Evolutionary conservation across 345 rosid species (phyloP).

Genomic region (Hirschfeldia incana): DNA sequence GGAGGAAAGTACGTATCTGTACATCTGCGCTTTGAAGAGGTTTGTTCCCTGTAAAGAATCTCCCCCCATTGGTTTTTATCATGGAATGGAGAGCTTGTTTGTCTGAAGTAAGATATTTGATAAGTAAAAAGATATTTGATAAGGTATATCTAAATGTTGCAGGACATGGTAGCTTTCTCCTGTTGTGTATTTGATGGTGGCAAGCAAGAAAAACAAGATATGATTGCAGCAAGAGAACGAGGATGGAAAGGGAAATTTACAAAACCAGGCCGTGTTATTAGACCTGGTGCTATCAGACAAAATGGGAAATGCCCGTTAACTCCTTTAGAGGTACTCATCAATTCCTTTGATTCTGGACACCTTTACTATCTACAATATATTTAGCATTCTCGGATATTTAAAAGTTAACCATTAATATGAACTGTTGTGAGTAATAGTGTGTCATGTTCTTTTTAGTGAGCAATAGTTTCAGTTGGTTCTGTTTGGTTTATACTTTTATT

Average conservation of each 20-base stretch:
- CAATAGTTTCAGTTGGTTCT: neutral
- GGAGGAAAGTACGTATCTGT: slow-evolving; percentile 93
- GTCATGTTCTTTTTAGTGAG: slow-evolving; percentile 10
- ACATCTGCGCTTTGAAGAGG: slow-evolving; percentile 99
- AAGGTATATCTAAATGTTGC: slow-evolving; percentile 22
- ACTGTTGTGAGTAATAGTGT: slow-evolving; percentile 6
- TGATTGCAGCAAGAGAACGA: slow-evolving; percentile 91
- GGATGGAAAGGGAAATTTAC: slow-evolving; percentile 99
- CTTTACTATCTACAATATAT: neutral
- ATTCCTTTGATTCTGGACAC: slow-evolving; percentile 15
- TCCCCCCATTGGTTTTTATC: slow-evolving; percentile 21
- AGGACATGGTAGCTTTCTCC: slow-evolving; percentile 99
- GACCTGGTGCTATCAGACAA: slow-evolving; percentile 94
- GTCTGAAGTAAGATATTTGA: neutral
- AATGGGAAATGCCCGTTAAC: slow-evolving; percentile 98
- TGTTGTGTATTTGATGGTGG: slow-evolving; percentile 99
- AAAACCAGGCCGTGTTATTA: slow-evolving; percentile 92
- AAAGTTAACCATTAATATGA: slow-evolving; percentile 3
- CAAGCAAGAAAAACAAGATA: slow-evolving; percentile 74
- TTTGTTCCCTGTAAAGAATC: slow-evolving; percentile 43
- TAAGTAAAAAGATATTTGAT: neutral
- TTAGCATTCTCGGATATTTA: slow-evolving; percentile 7
- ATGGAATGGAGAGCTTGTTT: slow-evolving; percentile 26
- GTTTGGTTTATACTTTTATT: slow-evolving; percentile 23
- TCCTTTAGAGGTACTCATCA: slow-evolving; percentile 80